These are phyloP conservation scores for Capillidium heterosporum DNA, from an alignment of 371 early-diverging fungal genomes.

Conservation along the genomic window DNA sequence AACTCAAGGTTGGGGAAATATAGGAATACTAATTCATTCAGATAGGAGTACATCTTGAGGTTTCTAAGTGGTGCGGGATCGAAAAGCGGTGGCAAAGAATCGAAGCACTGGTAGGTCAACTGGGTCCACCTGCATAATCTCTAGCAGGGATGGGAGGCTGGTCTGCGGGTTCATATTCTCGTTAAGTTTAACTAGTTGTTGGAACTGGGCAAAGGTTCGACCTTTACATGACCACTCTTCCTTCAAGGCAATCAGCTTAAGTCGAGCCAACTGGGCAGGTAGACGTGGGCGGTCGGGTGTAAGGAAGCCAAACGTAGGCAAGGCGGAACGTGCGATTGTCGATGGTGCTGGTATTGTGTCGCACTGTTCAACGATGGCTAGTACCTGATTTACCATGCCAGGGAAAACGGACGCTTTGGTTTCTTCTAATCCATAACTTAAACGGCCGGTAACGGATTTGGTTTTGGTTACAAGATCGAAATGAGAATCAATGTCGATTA, in stretches of 20 bases:
- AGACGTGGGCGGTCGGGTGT: neutral
- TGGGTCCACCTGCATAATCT: neutral
- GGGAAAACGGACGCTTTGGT: neutral
- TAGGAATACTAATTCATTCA: too few relatives aligned
- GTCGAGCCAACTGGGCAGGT: neutral
- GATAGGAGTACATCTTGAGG: too few relatives aligned
- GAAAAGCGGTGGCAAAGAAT: constrained; percentile 3
- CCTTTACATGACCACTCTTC: constrained; percentile 4
- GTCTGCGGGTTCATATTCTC: neutral
- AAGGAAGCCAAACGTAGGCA: neutral
- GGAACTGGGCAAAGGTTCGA: constrained; percentile 2
- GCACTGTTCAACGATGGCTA: neutral
- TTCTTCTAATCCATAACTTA: neutral
- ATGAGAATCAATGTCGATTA: neutral
- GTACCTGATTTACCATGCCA: neutral
- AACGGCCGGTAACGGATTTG: neutral
- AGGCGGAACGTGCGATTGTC: neutral
- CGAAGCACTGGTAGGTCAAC: neutral
- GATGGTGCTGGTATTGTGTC: neutral
- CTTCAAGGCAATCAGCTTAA: constrained; percentile 1
- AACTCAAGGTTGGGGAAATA: too few relatives aligned
- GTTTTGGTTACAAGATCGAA: neutral
- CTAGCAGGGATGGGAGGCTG: neutral
- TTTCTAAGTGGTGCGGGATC: neutral
- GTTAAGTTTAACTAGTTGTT: neutral